Evolutionary conservation across 371 early-diverging fungal genomes (phyloP).

Genomic region (Syncephalastrum monosporum): DNA sequence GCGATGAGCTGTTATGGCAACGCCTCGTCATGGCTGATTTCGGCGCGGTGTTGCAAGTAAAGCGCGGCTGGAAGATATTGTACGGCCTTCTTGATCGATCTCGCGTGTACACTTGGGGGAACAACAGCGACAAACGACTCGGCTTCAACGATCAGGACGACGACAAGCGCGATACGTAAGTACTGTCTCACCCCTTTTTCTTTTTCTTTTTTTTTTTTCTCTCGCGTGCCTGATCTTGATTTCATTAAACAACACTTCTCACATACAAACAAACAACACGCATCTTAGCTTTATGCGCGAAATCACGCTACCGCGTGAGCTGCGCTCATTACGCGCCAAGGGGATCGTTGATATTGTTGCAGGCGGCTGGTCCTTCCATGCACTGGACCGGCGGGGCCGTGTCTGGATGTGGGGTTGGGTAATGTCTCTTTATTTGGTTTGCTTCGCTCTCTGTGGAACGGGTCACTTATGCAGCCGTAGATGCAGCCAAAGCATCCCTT

Average conservation of each 20-base stretch:
- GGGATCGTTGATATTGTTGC: constrained; percentile 36
- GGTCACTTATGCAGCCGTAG: constrained; percentile 1
- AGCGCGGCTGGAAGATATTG: constrained; percentile 34
- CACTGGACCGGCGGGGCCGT: constrained; percentile 32
- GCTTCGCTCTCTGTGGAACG: background rate
- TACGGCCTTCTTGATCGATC: constrained; percentile 23
- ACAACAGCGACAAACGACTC: constrained; percentile 29
- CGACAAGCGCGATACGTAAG: constrained; percentile 12
- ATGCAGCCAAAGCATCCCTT: constrained; percentile 7
- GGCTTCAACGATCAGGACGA: constrained; percentile 21
- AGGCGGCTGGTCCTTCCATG: constrained; percentile 49
- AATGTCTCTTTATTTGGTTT: constrained; percentile 4
- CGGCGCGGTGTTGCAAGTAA: constrained; percentile 20
- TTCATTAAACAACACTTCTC: too few species aligned
- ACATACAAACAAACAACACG: too few species aligned
- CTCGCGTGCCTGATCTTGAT: too few species aligned
- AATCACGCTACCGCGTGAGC: constrained; percentile 24
- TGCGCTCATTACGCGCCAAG: constrained; percentile 24
- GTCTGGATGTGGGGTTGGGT: constrained; percentile 48
- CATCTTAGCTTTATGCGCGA: constrained; percentile 3
- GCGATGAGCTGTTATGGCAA: constrained; percentile 40
- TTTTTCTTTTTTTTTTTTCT: background rate
- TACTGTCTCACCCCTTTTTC: background rate
- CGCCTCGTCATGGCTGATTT: constrained; percentile 27
- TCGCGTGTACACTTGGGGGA: constrained; percentile 41